phyloP scores from a whole-genome alignment of 2,329 filamentous ascomycete species.

The Fusarium vanettenii region DNA sequence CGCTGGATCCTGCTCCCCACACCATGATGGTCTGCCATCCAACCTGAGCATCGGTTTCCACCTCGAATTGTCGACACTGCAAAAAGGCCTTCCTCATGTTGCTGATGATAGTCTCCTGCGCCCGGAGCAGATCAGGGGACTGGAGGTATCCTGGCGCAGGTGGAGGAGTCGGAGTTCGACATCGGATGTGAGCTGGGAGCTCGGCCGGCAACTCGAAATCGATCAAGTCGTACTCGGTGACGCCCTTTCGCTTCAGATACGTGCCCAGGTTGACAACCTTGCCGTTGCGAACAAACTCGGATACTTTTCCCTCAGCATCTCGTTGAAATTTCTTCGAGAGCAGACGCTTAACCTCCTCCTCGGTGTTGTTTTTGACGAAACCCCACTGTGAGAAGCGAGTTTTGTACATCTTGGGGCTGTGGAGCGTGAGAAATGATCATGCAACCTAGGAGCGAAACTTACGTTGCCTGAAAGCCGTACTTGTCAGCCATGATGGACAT shows the following conservation, averaged over 20 bases:
- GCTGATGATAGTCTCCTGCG: conserved; percentile 56
- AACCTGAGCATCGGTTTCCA: conserved; percentile 51
- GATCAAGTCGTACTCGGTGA: conserved; percentile 64
- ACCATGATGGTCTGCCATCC: conserved; percentile 56
- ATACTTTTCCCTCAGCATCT: conserved; percentile 64
- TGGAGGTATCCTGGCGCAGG: conserved; percentile 55
- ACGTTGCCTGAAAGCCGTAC: conserved; percentile 62
- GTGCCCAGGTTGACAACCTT: conserved; percentile 64
- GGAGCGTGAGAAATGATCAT: conserved; percentile 20
- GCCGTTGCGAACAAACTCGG: conserved; percentile 64
- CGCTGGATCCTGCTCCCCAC: conserved; percentile 58
- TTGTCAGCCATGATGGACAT: conserved; percentile 63
- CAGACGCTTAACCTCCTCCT: conserved; percentile 63
- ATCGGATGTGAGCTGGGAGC: conserved; percentile 57
- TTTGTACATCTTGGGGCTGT: conserved; percentile 66
- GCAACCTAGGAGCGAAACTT: conserved; percentile 34
- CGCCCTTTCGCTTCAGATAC: conserved; percentile 64
- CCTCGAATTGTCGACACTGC: conserved; percentile 57
- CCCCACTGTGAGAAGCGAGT: conserved; percentile 67
- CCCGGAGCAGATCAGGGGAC: conserved; percentile 56
- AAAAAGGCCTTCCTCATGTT: conserved; percentile 59
- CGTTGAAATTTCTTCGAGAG: conserved; percentile 65
- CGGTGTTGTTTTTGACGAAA: conserved; percentile 66
- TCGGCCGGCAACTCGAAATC: conserved; percentile 58
- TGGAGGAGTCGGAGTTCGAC: conserved; percentile 58